Evolutionary conservation across 495 filamentous ascomycete species (phyloP).

Genomic region (Neurospora sp.): DNA sequence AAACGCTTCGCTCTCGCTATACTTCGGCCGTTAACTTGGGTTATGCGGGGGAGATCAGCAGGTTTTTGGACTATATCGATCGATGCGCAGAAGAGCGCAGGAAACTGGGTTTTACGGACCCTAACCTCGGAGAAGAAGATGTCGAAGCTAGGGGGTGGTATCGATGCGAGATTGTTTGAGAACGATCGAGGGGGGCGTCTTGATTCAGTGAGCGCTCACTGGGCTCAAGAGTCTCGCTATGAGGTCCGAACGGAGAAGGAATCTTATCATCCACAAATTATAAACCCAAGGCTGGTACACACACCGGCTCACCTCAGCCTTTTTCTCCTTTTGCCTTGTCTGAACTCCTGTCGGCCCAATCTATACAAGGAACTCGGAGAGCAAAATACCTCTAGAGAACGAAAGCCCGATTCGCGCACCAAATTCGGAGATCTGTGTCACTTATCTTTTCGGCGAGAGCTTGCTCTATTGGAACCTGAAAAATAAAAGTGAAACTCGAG

Average conservation of each 20-base stretch:
- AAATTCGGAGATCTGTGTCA: not conserved
- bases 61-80: not conserved
- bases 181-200: too few relatives aligned
- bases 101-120: not conserved
- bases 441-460: not conserved
- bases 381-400: not conserved
- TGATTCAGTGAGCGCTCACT: not conserved
- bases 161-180: not conserved
- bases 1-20: not conserved
- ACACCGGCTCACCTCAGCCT: not conserved
- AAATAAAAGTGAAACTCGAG: not conserved
- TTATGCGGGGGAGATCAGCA: not conserved
- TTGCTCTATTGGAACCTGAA: not conserved
- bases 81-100: not conserved
- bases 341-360: not conserved
- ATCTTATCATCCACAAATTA: not conserved
- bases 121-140: not conserved
- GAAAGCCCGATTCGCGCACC: not conserved
- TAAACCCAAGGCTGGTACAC: not conserved
- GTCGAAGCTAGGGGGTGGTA: not conserved
- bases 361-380: not conserved
- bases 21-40: not conserved
- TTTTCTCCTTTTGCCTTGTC: not conserved
- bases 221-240: not conserved
- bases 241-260: not conserved